Percentiles rank a stretch among this genome's conserved stretches.
Evolutionary conservation across 164 flowering plant species (phyloP).

Genomic region (Piper betle): DNA sequence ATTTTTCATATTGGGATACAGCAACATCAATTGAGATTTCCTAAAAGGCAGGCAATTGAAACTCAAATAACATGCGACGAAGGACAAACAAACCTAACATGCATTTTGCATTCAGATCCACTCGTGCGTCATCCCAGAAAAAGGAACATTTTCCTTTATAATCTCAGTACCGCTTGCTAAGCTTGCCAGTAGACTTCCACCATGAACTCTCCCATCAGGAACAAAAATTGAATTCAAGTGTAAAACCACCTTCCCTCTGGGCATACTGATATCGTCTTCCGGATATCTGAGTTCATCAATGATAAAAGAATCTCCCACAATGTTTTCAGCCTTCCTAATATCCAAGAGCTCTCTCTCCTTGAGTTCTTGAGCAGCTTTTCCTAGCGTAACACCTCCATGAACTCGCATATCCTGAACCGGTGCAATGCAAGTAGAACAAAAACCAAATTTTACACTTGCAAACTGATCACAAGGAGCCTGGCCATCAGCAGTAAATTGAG

Average conservation of each 20-base stretch:
- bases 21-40: no score
- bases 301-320: conserved; percentile 9
- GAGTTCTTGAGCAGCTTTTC: conserved; percentile 25
- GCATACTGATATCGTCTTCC: neutral
- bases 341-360: conserved; percentile 15
- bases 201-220: conserved; percentile 58
- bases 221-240: conserved; percentile 5
- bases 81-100: neutral
- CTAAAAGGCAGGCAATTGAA: no score
- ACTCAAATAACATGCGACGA: neutral
- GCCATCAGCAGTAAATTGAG: conserved; percentile 39
- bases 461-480: conserved; percentile 59
- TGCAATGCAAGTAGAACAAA: conserved; percentile 68
- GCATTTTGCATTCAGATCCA: conserved; percentile 17
- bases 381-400: conserved; percentile 73
- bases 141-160: conserved; percentile 7
- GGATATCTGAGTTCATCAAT: neutral
- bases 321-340: conserved; percentile 10
- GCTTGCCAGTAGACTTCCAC: conserved; percentile 39
- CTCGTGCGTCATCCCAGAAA: conserved; percentile 13
- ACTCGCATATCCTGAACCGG: conserved; percentile 71
- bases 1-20: no score
- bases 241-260: neutral
- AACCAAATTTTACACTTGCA: conserved; percentile 74
- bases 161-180: conserved; percentile 13